phyloP scores from a whole-genome alignment of 2,329 filamentous ascomycete genomes.

The Corinectria fuckeliana region DNA sequence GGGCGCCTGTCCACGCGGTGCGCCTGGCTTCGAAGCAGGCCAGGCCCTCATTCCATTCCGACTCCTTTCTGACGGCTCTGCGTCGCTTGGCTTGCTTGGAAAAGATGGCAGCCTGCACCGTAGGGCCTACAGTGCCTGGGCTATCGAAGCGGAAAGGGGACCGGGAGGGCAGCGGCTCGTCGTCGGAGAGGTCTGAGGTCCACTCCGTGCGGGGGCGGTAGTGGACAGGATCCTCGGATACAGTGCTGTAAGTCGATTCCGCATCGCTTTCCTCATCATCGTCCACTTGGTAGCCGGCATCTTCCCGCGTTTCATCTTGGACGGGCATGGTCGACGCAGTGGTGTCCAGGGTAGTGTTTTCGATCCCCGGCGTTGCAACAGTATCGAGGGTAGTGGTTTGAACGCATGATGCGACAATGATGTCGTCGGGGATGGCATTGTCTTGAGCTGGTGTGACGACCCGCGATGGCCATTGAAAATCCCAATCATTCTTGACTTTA shows the following conservation, averaged over 20 bases:
- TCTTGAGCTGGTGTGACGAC: constrained; percentile 17
- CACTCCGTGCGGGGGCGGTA: constrained; percentile 61
- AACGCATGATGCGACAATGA: constrained; percentile 8
- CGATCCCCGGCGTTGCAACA: constrained; percentile 1
- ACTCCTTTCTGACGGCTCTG: constrained; percentile 66
- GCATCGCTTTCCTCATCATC: constrained; percentile 49
- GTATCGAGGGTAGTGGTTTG: constrained; percentile 7
- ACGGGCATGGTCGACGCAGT: constrained; percentile 23
- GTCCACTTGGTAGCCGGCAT: constrained; percentile 46
- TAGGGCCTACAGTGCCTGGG: constrained; percentile 53
- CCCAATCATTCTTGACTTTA: constrained; percentile 66
- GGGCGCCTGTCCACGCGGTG: constrained; percentile 86
- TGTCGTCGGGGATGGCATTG: constrained; percentile 12
- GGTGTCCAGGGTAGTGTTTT: constrained; percentile 12
- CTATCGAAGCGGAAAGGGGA: constrained; percentile 60
- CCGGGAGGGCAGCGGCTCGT: constrained; percentile 44
- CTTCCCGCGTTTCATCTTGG: constrained; percentile 44
- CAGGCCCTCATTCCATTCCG: constrained; percentile 81
- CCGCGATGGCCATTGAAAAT: constrained; percentile 61
- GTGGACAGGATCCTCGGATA: constrained; percentile 61
- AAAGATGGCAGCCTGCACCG: constrained; percentile 49
- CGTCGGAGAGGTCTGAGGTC: constrained; percentile 63
- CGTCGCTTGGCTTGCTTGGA: constrained; percentile 63
- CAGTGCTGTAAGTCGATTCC: constrained; percentile 61
- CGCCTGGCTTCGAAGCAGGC: constrained; percentile 79